Evolutionary conservation across 2,329 filamentous ascomycete species (phyloP), one percentile per base, ranked within the genome.

Genomic region (Trichoderma citrinoviride): DNA sequence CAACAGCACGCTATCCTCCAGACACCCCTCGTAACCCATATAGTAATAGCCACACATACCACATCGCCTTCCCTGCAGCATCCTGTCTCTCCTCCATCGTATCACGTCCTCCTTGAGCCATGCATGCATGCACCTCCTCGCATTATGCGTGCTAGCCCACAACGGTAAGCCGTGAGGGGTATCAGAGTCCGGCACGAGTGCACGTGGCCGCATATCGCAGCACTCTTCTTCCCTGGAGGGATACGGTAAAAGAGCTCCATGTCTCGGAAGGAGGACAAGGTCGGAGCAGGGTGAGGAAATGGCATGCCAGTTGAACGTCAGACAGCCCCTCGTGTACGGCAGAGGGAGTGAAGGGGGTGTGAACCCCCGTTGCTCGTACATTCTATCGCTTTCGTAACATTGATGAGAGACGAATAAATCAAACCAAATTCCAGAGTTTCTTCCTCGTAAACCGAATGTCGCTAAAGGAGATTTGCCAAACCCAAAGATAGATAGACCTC

Each of bases 301-400:
- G 67, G 65, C 70, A 72, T 72, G 67, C 70, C 70, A 71, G 67
- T 46, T 53, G 49, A 61, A 71, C 70, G 68, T 70, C 74, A 70
- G 71, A 73, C 70, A 66, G 73, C 73, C 70, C 73, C 70, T 72
- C 70, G 71, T 64, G 53, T 60, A 64, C 47, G 61, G 65, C 54
- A 64, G 44, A 66, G 61, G 41, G 65, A 64, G 65, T 64, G 65
- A 70, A 46, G 68, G 68, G 73, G 73, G 73, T 68, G 75, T 71
- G 75, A 77, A 76, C 76, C 76, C 71, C 71, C 68, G 71, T 73
- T 71, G 70, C 73, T 75, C 74, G 69, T 76, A 73, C 73, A 76
- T 65, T 73, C 75, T 77, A 77, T 74, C 68, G 71, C 68, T 70
- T 69, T 70, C 70, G 72, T 71, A 69, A 70, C 68, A 67, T 71